Evolutionary conservation across 768 basidiomycete species (phyloP), one percentile per base, ranked within the genome.

Genomic region (Termitomyces sp.): DNA sequence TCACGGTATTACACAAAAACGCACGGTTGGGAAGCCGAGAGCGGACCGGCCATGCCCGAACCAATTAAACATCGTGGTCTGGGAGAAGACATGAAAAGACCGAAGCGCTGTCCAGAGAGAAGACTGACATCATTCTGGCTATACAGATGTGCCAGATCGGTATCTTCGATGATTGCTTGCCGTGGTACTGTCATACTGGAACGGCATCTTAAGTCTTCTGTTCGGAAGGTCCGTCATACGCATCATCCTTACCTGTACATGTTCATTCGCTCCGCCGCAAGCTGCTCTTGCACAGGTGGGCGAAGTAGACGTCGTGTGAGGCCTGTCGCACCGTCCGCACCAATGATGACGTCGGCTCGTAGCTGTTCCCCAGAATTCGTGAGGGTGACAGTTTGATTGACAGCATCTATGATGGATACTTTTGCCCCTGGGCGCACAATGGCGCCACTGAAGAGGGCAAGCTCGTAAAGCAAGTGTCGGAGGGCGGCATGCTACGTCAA

Each of bases 261-360:
- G 40, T 76, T 66, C 66, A 70, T 51, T 43, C 67, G 45, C 42
- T 65, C 57, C 5, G 64, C 56, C 0, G 62, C 58, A 14, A 57
- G 53, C 18, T 69, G 66, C 22, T 72, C 72, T 72, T 67, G 13
- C 68, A 63, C 1, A 67, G 71, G 13, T 72, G 55, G 55, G 20
- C 34, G n/a, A 2, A 81, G 67, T 3, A 71, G 64, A 24, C 65
- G 69, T 37, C 74, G 64, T 8, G 76, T 69, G 32, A 79, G 24
- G 22, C 83, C 82, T 5, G 64, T 61, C 26, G 65, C 61, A 3
- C 85, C 85, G 61, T 86, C 85, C 1, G 85, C 83, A 14, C 84
- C 84, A 50, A 86, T 69, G 56, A 86, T 74, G 24, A 85, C 73
- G 64, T 86, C 79, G 18, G 78, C 82, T 5, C 58, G 67, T 13